Evolutionary conservation across 139 green algal species (phyloP).

Genomic region (Zygnema circumcarinatum): DNA sequence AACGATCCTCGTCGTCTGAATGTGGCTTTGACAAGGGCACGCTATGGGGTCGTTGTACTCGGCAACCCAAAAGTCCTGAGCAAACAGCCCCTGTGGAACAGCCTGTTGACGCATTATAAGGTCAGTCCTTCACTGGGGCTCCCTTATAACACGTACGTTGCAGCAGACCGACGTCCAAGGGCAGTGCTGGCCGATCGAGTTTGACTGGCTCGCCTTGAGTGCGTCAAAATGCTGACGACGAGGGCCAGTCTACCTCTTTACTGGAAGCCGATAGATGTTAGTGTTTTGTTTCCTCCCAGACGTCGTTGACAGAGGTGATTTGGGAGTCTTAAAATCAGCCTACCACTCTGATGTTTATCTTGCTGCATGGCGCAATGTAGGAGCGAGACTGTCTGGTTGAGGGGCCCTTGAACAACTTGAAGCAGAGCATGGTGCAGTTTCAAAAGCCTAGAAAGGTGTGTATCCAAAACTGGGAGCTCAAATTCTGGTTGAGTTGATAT

Average conservation of each 20-base stretch:
- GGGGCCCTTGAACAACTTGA: conserved; percentile 89
- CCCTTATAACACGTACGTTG: too few relatives aligned
- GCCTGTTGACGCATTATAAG: conserved; percentile 88
- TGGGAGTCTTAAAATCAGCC: conserved; percentile 60
- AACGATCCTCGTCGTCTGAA: conserved; percentile 94
- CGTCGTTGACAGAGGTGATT: too few relatives aligned
- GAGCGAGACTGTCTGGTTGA: conserved; percentile 88
- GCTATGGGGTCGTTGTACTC: conserved; percentile 89
- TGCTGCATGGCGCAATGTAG: conserved; percentile 61
- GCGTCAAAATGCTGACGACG: too few relatives aligned
- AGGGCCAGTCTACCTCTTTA: too few relatives aligned
- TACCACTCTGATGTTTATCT: not conserved
- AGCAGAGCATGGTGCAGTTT: conserved; percentile 86
- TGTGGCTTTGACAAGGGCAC: conserved; percentile 90
- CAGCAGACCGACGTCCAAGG: too few relatives aligned
- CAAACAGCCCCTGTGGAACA: conserved; percentile 86
- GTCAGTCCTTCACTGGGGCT: conserved; percentile 20
- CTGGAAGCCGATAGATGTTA: too few relatives aligned
- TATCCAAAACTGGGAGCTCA: not conserved
- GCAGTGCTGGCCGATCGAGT: too few relatives aligned
- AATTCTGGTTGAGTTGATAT: not conserved
- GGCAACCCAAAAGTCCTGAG: conserved; percentile 86
- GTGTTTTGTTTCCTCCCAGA: too few relatives aligned
- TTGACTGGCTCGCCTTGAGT: too few relatives aligned
- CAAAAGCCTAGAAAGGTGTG: conserved; percentile 58